Percentiles rank a stretch among this genome's conserved stretches.
Conservation (phyloP, 768 basidiomycete genomes). For the Kwoniella dejecticola region DNA sequence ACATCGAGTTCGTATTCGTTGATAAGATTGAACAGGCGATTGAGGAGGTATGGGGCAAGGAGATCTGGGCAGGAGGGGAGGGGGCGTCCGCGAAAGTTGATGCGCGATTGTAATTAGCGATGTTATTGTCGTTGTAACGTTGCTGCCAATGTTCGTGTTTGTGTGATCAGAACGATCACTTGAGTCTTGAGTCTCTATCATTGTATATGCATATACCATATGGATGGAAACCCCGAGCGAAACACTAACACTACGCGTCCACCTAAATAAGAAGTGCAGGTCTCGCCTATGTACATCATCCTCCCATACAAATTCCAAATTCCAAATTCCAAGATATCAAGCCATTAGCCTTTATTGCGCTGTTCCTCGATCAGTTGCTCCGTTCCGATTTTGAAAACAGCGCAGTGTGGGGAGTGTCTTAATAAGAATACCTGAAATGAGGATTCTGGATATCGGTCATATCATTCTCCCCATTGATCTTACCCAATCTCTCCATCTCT, state of each 20-base stretch:
- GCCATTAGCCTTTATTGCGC: too few species aligned
- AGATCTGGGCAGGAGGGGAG: slow-evolving; percentile 27
- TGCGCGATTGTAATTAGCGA: slow-evolving; percentile 24
- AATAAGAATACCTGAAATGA: slow-evolving; percentile 9
- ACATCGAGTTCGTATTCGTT: slow-evolving; percentile 82
- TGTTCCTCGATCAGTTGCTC: too few species aligned
- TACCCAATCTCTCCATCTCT: slow-evolving; percentile 10
- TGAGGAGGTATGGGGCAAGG: slow-evolving; percentile 62
- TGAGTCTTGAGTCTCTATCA: too few species aligned
- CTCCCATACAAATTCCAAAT: too few species aligned
- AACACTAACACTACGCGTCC: too few species aligned
- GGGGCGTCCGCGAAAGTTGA: slow-evolving; percentile 16
- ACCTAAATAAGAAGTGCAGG: too few species aligned
- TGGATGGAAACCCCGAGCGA: too few species aligned
- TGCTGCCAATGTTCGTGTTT: not conserved
- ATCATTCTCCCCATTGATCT: slow-evolving; percentile 14
- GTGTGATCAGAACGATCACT: not conserved
- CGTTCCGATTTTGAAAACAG: too few species aligned
- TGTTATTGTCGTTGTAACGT: too few species aligned
- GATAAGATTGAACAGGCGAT: slow-evolving; percentile 75
- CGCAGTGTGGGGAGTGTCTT: not conserved
- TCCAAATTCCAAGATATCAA: too few species aligned
- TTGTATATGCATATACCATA: too few species aligned
- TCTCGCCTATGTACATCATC: too few species aligned
- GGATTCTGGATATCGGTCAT: slow-evolving; percentile 19